Evolutionary conservation across 345 rosid species (phyloP).

Genomic region (Raphanus raphanistrum): DNA sequence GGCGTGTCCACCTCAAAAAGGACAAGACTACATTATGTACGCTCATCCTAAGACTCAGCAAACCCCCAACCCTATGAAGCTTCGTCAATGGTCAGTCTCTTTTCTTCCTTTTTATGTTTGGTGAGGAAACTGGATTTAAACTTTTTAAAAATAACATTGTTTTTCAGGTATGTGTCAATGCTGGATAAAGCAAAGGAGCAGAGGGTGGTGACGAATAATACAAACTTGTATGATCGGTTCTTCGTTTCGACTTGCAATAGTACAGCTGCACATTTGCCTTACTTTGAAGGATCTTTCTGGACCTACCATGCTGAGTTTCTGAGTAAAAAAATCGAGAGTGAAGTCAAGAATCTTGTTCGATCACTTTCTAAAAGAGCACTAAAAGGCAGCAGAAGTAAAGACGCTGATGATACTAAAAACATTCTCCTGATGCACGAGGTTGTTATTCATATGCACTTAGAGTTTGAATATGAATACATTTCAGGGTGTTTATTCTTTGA

Average conservation of each 20-base stretch:
- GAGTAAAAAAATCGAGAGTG: constrained; percentile 34
- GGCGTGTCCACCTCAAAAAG: constrained; percentile 88
- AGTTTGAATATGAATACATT: not conserved
- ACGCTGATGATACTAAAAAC: constrained; percentile 41
- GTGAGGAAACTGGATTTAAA: constrained; percentile 11
- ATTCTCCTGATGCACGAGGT: constrained; percentile 52
- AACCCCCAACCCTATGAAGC: constrained; percentile 80
- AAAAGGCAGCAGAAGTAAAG: constrained; percentile 28
- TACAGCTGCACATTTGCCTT: constrained; percentile 55
- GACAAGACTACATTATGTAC: constrained; percentile 82
- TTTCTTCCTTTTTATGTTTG: not conserved
- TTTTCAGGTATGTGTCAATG: constrained; percentile 47
- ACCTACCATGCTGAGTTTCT: constrained; percentile 42
- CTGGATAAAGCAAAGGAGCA: constrained; percentile 45
- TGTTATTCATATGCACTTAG: not conserved
- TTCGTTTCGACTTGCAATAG: constrained; percentile 40
- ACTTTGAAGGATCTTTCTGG: constrained; percentile 64
- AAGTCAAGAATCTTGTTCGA: constrained; percentile 21
- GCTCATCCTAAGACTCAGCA: constrained; percentile 92
- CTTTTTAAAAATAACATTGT: constrained; percentile 4
- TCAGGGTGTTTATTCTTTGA: constrained; percentile 19
- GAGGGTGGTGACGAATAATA: constrained; percentile 35
- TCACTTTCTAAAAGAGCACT: constrained; percentile 28
- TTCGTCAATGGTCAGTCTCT: constrained; percentile 47
- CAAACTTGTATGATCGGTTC: constrained; percentile 53